These are phyloP conservation scores for Ailanthus altissimus DNA, from an alignment of 345 rosid genomes.

Conservation along the genomic window DNA sequence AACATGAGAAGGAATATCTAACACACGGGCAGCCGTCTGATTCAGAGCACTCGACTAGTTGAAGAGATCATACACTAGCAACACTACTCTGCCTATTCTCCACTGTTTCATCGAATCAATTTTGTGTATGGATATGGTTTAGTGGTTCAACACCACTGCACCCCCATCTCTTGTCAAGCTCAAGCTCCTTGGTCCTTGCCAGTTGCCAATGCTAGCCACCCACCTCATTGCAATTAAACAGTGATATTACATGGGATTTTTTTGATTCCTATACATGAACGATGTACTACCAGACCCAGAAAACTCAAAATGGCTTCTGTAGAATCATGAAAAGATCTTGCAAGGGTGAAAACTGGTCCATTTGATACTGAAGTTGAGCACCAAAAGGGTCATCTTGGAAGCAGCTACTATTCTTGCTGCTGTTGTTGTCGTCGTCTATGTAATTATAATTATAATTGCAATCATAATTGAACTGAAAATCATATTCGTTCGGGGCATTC, in stretches of 20 bases:
- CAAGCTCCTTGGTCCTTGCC: too few species aligned
- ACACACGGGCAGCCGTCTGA: too few species aligned
- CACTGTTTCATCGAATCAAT: neutral
- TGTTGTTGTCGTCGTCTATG: conserved; percentile 14
- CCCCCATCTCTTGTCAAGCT: too few species aligned
- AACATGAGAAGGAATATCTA: neutral
- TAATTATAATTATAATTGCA: conserved; percentile 19
- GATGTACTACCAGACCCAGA: too few species aligned
- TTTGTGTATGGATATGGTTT: neutral
- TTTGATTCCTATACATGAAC: too few species aligned
- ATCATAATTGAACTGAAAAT: conserved; percentile 40
- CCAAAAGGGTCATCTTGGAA: conserved; percentile 56
- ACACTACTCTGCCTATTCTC: neutral
- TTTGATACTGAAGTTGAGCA: conserved; percentile 42
- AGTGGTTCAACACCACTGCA: too few species aligned
- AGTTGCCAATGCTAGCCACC: too few species aligned
- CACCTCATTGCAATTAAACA: too few species aligned
- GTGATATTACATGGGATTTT: too few species aligned
- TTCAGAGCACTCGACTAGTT: too few species aligned
- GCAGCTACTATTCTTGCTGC: neutral
- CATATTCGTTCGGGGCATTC: conserved; percentile 34
- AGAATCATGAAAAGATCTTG: conserved; percentile 38
- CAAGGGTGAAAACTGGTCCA: conserved; percentile 40
- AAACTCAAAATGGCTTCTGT: conserved; percentile 29
- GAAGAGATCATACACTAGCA: too few species aligned